Evolutionary conservation across 2,329 filamentous ascomycete genomes (phyloP), one percentile per base, ranked within the genome.

Genomic region (Aurifilum marmelostoma): DNA sequence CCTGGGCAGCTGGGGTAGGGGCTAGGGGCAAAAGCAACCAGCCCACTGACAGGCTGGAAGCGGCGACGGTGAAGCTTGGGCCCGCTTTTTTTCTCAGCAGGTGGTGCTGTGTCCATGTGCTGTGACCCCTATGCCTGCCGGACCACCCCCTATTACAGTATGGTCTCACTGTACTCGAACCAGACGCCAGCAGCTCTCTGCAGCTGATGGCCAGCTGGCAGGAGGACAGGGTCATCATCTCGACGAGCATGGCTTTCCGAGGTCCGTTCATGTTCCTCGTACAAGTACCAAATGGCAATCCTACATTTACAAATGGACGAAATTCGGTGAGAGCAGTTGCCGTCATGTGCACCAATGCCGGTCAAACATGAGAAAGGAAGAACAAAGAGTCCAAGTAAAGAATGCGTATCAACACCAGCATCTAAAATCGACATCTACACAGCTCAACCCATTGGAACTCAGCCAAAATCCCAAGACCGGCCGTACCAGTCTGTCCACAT

Each of bases 401-500:
- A 65, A 32, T n/a, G 34, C 29, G 37, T 16, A 12, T 58, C 27
- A 43, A 29, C 52, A 32, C 34, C 52, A 2, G 3, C 8, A 43
- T 52, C 43, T 52, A 66, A 29, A 37, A 8, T 59, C 52, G 63
- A 24, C 34, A n/a, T 14, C 39, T 37, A 39, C 21, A 21, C 16
- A 32, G 47, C n/a, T 11, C 47, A 61, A 43, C 32, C 14, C 18
- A 27, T 47, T 9, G 54, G 37, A 34, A 2, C 16, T 50, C 29
- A 63, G 65, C 58, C 39, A 34, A 64, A 59, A 12, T 34, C 47
- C 67, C 64, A 63, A 56, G 61, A 61, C 39, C 27, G 61, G 29
- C 69, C 69, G 50, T 58, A 37, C 69, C 69, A 69, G 37, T 69
- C 67, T 37, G 69, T 71, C 69, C 69, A 71, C 11, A 50, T 63